Evolutionary conservation across 257 asterid species (phyloP).

Genomic region (Asclepias syriaca): DNA sequence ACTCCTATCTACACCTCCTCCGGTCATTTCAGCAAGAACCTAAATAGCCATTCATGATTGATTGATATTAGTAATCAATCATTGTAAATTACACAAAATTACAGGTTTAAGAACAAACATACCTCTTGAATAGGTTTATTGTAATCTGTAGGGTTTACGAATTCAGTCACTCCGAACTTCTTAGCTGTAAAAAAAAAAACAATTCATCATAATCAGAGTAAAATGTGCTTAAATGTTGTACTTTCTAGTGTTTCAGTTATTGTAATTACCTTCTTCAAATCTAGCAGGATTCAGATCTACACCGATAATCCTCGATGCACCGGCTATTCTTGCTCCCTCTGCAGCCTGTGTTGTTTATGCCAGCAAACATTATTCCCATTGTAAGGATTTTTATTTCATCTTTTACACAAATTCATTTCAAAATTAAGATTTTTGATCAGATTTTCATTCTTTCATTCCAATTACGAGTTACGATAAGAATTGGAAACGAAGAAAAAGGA

Average conservation of each 20-base stretch:
- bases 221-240: not conserved
- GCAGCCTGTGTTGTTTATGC: slow-evolving; percentile 52
- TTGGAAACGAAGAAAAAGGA: not conserved
- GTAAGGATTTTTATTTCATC: not conserved
- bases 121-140: slow-evolving; percentile 73
- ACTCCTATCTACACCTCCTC: slow-evolving; percentile 76
- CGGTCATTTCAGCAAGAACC: slow-evolving; percentile 68
- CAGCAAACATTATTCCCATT: not conserved
- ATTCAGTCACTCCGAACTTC: slow-evolving; percentile 74
- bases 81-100: not conserved
- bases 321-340: slow-evolving; percentile 75
- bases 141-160: slow-evolving; percentile 67
- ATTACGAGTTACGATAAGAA: too few species aligned
- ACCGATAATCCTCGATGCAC: slow-evolving; percentile 79
- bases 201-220: not conserved
- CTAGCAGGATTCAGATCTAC: slow-evolving; percentile 49
- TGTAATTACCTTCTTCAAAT: slow-evolving; percentile 41
- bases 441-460: too few species aligned
- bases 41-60: not conserved
- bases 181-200: slow-evolving; percentile 37
- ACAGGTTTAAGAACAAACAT: not conserved
- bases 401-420: too few species aligned
- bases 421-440: too few species aligned
- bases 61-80: not conserved
- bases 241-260: not conserved